phyloP scores from a whole-genome alignment of 768 basidiomycete genomes.

The Trametes cingulata region DNA sequence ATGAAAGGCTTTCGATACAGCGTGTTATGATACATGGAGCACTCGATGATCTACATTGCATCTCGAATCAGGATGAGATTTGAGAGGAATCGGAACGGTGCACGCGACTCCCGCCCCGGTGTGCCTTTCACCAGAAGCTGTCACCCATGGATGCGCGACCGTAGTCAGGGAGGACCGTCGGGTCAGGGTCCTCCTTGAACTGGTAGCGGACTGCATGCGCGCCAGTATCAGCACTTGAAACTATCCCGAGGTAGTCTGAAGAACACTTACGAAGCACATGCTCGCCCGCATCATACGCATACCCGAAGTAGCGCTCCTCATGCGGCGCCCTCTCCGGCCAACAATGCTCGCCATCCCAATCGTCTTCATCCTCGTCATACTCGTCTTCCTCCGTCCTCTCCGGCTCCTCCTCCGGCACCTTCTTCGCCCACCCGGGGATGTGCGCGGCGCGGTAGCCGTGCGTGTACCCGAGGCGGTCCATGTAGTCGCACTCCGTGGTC shows the following conservation, averaged over 20 bases:
- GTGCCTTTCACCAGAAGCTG: conserved; percentile 2
- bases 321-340: conserved; percentile 33
- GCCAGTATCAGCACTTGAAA: not conserved
- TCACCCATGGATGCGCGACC: not conserved
- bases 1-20: too few relatives aligned
- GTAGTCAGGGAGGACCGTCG: not conserved
- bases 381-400: conserved; percentile 14
- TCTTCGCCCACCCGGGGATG: conserved; percentile 12
- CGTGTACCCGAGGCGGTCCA: conserved; percentile 26
- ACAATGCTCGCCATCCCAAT: conserved; percentile 21
- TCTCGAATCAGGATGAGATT: too few relatives aligned
- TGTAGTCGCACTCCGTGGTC: conserved; percentile 33
- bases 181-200: conserved; percentile 11
- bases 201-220: not conserved
- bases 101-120: too few relatives aligned
- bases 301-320: conserved; percentile 32
- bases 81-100: too few relatives aligned
- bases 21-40: too few relatives aligned
- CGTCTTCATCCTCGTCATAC: conserved; percentile 20
- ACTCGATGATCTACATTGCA: too few relatives aligned
- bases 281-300: conserved; percentile 37
- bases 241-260: not conserved
- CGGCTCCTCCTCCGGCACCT: not conserved
- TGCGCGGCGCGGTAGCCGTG: conserved; percentile 27
- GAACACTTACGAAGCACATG: conserved; percentile 35